A percentile compares a stretch with the other conserved stretches of the same genome.
Evolutionary conservation across 441 rosid genomes (phyloP).

Genomic region (Codiaeum variegatum): DNA sequence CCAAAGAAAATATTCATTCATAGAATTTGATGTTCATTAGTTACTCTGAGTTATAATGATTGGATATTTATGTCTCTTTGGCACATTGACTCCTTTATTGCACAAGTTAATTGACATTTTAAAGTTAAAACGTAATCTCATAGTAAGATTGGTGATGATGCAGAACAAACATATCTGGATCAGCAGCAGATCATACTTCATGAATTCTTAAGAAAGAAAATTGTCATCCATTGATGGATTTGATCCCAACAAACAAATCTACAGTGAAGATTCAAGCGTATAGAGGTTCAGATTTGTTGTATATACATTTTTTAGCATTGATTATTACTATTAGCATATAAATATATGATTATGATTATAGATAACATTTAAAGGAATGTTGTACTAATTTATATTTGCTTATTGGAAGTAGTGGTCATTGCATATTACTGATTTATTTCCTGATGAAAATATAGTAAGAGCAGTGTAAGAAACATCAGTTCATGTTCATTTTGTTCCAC

Average conservation of each 20-base stretch:
- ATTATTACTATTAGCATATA: too few relatives aligned
- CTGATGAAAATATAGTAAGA: not conserved
- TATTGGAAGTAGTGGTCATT: not conserved
- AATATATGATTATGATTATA: not conserved
- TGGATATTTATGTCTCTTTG: not conserved
- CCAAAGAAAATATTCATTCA: too few relatives aligned
- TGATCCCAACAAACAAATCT: not conserved
- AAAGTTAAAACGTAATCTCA: not conserved
- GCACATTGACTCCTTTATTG: not conserved
- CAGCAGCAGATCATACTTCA: conserved; percentile 9
- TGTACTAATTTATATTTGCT: not conserved
- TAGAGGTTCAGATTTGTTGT: not conserved
- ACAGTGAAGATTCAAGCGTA: not conserved
- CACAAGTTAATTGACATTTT: not conserved
- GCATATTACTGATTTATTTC: not conserved
- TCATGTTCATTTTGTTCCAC: not conserved
- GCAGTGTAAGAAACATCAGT: not conserved
- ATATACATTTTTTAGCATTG: not conserved
- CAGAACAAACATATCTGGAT: not conserved
- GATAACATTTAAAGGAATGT: not conserved
- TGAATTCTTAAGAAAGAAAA: not conserved
- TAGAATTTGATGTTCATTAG: not conserved
- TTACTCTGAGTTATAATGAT: not conserved
- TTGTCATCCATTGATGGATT: not conserved
- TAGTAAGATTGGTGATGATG: not conserved